phyloP scores from a whole-genome alignment of 1,284 basidiomycete species.

The Cutaneotrichosporon cutaneum region DNA sequence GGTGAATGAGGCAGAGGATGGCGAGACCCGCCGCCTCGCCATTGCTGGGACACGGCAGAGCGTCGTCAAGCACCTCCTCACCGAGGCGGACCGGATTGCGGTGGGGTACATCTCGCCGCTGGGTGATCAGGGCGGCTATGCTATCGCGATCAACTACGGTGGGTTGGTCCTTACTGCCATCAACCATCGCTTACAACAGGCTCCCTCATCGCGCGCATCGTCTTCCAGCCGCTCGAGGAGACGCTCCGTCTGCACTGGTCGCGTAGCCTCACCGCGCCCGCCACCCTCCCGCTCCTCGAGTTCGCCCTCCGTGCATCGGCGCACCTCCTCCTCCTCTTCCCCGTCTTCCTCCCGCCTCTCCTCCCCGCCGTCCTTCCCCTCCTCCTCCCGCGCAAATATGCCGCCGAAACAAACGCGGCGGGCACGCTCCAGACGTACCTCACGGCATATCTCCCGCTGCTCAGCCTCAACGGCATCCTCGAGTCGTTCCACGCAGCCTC shows the following conservation, averaged over 20 bases:
- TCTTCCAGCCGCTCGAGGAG: constrained; percentile 92
- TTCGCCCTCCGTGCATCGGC: constrained; percentile 68
- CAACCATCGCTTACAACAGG: constrained; percentile 57
- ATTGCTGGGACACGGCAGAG: constrained; percentile 63
- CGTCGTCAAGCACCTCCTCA: constrained; percentile 87
- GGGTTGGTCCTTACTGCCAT: background rate
- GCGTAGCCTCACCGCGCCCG: constrained; percentile 48
- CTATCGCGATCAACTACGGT: constrained; percentile 93
- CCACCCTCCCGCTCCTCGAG: constrained; percentile 43
- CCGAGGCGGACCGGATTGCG: constrained; percentile 91
- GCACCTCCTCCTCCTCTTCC: constrained; percentile 67
- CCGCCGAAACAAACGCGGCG: constrained; percentile 67
- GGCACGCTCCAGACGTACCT: constrained; percentile 70
- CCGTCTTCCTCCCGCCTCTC: constrained; percentile 71
- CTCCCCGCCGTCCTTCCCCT: constrained; percentile 66
- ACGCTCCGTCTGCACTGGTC: constrained; percentile 84
- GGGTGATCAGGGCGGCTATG: constrained; percentile 87
- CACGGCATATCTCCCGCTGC: constrained; percentile 76
- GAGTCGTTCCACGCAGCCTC: constrained; percentile 85
- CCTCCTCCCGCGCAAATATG: constrained; percentile 70
- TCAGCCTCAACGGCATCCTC: constrained; percentile 82
- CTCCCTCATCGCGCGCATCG: constrained; percentile 80
- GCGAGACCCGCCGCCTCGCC: constrained; percentile 31
- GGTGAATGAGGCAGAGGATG: background rate
- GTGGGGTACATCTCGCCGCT: constrained; percentile 77